Percentiles rank a stretch among this genome's conserved stretches.
Evolutionary conservation across 495 filamentous ascomycete species (phyloP).

Genomic region (Amphirosellinia nigrospora): DNA sequence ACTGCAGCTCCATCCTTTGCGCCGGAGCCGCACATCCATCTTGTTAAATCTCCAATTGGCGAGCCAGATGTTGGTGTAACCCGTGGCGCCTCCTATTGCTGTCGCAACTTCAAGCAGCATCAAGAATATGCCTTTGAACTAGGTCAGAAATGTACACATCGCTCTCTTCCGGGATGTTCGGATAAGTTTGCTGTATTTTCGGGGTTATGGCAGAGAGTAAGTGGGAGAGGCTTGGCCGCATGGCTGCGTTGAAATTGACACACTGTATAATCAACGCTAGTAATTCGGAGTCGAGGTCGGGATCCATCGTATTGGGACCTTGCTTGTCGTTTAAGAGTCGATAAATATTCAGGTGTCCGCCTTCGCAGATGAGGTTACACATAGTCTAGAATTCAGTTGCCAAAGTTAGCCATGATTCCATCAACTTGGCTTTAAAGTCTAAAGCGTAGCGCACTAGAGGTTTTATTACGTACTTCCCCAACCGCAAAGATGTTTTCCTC

Average conservation of each 20-base stretch:
- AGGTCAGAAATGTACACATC: not conserved
- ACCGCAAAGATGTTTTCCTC: not conserved
- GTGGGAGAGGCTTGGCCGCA: not conserved
- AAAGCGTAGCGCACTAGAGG: not conserved
- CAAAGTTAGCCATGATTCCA: not conserved
- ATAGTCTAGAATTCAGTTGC: not conserved
- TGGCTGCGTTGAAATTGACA: not conserved
- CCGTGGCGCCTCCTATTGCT: too few species aligned
- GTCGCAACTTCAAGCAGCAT: conserved; percentile 2
- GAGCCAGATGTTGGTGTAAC: too few species aligned
- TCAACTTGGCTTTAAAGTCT: not conserved
- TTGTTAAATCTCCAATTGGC: too few species aligned
- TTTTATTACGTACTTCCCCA: not conserved
- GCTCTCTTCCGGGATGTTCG: not conserved
- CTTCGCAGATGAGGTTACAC: not conserved
- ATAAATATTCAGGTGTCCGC: not conserved
- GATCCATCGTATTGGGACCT: not conserved
- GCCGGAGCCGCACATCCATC: too few species aligned
- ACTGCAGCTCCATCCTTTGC: too few species aligned
- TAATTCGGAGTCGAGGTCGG: not conserved
- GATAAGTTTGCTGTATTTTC: not conserved
- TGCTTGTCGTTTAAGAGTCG: not conserved
- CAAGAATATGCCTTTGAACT: not conserved
- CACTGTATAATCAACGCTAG: not conserved
- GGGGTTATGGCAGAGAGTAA: not conserved